Conservation (phyloP, 169 alveolate genomes). For the Plasmodium vivax region DNA sequence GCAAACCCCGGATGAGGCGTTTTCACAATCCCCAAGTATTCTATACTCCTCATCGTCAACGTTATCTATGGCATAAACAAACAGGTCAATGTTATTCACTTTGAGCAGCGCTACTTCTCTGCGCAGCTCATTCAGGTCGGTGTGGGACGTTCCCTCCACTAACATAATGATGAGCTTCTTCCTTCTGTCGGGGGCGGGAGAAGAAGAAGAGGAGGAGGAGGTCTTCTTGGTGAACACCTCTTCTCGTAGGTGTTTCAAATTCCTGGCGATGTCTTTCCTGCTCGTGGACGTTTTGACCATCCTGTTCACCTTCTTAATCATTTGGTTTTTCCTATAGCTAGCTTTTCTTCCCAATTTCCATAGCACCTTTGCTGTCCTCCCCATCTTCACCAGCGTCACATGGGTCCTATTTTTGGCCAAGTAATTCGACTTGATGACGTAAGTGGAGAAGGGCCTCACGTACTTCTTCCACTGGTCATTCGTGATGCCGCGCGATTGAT, state of each 20-base stretch:
- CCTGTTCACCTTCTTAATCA: slow-evolving; percentile 23
- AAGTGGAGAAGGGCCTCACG: slow-evolving; percentile 27
- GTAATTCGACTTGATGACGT: slow-evolving; percentile 42
- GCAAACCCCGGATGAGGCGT: not conserved
- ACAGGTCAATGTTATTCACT: slow-evolving; percentile 46
- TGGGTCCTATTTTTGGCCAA: slow-evolving; percentile 51
- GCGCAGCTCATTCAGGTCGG: slow-evolving; percentile 48
- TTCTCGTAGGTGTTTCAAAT: slow-evolving; percentile 29
- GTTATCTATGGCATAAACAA: slow-evolving; percentile 67
- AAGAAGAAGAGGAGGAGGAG: not conserved
- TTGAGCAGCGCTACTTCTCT: slow-evolving; percentile 40
- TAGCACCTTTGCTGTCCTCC: slow-evolving; percentile 2
- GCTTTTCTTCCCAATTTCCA: slow-evolving; percentile 30
- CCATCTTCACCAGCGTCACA: slow-evolving; percentile 54
- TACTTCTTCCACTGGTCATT: slow-evolving; percentile 50
- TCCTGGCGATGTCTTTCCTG: slow-evolving; percentile 27
- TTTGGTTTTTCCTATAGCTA: slow-evolving; percentile 39
- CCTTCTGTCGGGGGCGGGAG: not conserved
- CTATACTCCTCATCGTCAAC: slow-evolving; percentile 26
- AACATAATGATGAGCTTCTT: slow-evolving; percentile 43
- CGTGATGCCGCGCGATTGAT: slow-evolving; percentile 49
- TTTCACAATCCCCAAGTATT: slow-evolving; percentile 74
- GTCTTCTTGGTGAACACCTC: slow-evolving; percentile 1
- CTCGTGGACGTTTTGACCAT: slow-evolving; percentile 4
- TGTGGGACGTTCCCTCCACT: slow-evolving; percentile 61